Conservation (phyloP, 1,139 yeast genomes). For the Saccharomyces hybrid region DNA sequence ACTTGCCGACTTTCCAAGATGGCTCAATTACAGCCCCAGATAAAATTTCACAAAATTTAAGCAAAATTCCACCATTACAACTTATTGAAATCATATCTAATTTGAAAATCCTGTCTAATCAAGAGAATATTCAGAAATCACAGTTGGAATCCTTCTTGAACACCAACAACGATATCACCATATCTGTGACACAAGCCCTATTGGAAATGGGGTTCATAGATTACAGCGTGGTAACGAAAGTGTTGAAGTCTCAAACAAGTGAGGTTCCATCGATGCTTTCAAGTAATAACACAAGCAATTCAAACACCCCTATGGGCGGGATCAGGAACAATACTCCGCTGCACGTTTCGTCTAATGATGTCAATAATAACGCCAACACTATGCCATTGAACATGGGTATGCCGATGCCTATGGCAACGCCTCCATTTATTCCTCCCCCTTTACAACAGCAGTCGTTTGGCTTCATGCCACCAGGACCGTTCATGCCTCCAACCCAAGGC, state of each 20-base stretch:
- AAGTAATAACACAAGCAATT: neutral
- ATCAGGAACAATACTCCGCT: constrained; percentile 6
- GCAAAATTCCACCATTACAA: constrained; percentile 61
- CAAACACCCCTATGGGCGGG: constrained; percentile 7
- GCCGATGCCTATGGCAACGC: constrained; percentile 1
- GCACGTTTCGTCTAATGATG: neutral
- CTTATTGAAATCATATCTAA: constrained; percentile 60
- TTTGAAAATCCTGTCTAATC: constrained; percentile 47
- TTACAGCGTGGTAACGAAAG: constrained; percentile 49
- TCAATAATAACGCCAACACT: neutral
- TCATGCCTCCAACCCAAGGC: neutral
- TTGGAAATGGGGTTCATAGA: constrained; percentile 72
- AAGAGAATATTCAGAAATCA: constrained; percentile 43
- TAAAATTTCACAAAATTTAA: constrained; percentile 37
- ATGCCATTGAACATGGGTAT: neutral
- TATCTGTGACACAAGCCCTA: constrained; percentile 64
- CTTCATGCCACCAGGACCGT: neutral
- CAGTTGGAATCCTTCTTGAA: constrained; percentile 41
- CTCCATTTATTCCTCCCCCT: neutral
- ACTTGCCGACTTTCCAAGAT: constrained; percentile 41
- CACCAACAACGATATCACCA: constrained; percentile 52
- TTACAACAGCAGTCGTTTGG: neutral
- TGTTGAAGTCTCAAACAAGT: constrained; percentile 23
- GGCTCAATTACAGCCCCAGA: constrained; percentile 31
- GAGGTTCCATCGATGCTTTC: neutral